Percentiles rank a stretch among this genome's conserved stretches.
Evolutionary conservation across 345 rosid species (phyloP).

Genomic region (Ceriops zippeliana): DNA sequence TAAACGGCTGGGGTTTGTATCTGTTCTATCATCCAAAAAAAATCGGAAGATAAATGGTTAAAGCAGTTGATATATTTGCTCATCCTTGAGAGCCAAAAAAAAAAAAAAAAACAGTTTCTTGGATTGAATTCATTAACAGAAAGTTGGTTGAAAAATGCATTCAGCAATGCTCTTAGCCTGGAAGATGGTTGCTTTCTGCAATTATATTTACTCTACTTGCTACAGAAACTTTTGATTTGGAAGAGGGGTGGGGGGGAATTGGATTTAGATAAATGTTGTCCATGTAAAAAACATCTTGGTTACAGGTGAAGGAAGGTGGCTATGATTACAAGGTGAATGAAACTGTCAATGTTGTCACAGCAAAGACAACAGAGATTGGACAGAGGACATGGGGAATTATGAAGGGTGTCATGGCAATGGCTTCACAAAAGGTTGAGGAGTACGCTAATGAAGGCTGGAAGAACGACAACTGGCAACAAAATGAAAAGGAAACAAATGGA

Average conservation of each 20-base stretch:
- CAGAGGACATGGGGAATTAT: constrained; percentile 95
- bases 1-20: too few relatives aligned
- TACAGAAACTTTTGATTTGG: too few relatives aligned
- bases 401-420: constrained; percentile 94
- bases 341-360: constrained; percentile 84
- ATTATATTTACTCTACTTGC: too few relatives aligned
- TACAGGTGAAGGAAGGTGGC: constrained; percentile 89
- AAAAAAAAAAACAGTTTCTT: too few relatives aligned
- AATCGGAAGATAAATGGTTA: too few relatives aligned
- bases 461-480: constrained; percentile 52
- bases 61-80: too few relatives aligned
- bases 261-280: neutral
- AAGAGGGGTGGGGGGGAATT: neutral
- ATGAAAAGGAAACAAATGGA: constrained; percentile 56
- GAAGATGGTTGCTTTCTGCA: too few relatives aligned
- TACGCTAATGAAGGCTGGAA: constrained; percentile 68
- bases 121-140: too few relatives aligned
- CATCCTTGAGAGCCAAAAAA: too few relatives aligned
- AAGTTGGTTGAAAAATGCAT: too few relatives aligned
- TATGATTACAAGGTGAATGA: constrained; percentile 86
- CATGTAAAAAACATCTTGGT: constrained; percentile 13
- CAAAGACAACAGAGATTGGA: constrained; percentile 91
- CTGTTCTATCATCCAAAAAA: too few relatives aligned
- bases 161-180: too few relatives aligned
- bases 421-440: constrained; percentile 88